Evolutionary conservation across 148 eudicot genomes (phyloP), one percentile per base, ranked within the genome.

Genomic region (Chenopodium quinoa): DNA sequence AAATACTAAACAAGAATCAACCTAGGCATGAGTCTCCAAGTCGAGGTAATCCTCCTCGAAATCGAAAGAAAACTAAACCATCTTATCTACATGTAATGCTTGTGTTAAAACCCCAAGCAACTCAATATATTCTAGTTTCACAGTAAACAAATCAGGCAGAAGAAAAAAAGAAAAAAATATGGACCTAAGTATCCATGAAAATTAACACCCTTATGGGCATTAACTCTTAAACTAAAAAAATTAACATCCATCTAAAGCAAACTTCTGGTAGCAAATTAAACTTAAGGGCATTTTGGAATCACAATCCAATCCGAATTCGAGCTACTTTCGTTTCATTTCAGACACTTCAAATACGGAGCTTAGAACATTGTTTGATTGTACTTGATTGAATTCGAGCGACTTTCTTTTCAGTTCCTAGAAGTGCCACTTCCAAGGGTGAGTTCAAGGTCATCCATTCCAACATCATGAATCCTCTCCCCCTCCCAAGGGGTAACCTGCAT

Each of bases 401-500:
- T 40, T 40, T 40, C 44, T 7, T 40, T 52, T 84, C 68, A 84
- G 6, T 76, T 85, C 74, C 91, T 83, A 23, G 90, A 37, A 25
- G 83, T 89, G 29, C 93, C 93, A 77, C 85, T 90, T 84, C 96
- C 98, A 67, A 95, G 97, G 16, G 99, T 95, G 81, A 95, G 99
- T 80, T 95, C 99, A 78, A 95, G 89, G 84, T 95, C 99, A 75
- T 95, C 99, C 89, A 95, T 86, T 52, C 90, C 97, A 68, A 90
- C 97, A 82, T 95, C 99, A 82, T 91, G 94, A 86, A 92, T 91
- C 86, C 89, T 88, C 86, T 95, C 99, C 50, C 97, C 97, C 85
- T 88, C 92, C 99, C 99, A 96, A 8, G 99, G 86, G 83, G 90
- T 94, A 75, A 81, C 93, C 63, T 86, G 74, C 73, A 87, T 25